Evolutionary conservation across 202 grass and related monocot genomes (phyloP), one percentile per base, ranked within the genome.

Genomic region (Brachypodium distachyon): DNA sequence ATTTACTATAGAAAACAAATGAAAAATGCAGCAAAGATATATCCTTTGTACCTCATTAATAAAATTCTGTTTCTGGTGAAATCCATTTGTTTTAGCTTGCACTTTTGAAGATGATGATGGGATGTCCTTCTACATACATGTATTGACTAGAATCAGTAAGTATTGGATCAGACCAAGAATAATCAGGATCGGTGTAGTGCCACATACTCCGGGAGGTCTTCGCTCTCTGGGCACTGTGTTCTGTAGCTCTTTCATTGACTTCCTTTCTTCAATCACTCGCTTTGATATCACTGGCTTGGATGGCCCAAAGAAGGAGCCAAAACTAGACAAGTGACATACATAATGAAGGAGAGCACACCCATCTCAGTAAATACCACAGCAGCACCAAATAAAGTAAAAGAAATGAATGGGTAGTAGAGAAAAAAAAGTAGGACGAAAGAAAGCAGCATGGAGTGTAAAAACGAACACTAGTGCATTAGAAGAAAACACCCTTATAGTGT

Each of bases 291-390:
- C 85, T 0, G 96, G 83, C 16, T 90, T 78, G 44, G 96, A 95
- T 47, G 96, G 96, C 26, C 92, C 96, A 91, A 99, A 99, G 72
- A 99, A 99, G 47, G 96, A 96, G 70, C 96, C 96, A 82, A 96
- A 99, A 75, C 96, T 94, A 89, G 70, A 81, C 39, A 38, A 83
- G 85, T 53, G 60, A 56, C 7, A 80, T 23, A 49, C n/a, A 69
- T 29, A 61, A 37, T 37, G 33, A 56, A 41, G 7, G 46, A 47
- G 7, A 63, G 1, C 41, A 26, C 40, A 34, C 40, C 26, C 19
- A 49, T 61, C 34, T 40, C 29, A 78, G 23, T 2, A 54, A 67
- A 54, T 51, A 55, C 34, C 55, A 23, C 29, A 50, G 2, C 16
- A 65, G 5, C 3, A 37, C 6, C 43, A 64, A 8, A 27, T 14